Evolutionary conservation across 2,329 filamentous ascomycete species (phyloP).

Genomic region (Emericellopsis atlantica): DNA sequence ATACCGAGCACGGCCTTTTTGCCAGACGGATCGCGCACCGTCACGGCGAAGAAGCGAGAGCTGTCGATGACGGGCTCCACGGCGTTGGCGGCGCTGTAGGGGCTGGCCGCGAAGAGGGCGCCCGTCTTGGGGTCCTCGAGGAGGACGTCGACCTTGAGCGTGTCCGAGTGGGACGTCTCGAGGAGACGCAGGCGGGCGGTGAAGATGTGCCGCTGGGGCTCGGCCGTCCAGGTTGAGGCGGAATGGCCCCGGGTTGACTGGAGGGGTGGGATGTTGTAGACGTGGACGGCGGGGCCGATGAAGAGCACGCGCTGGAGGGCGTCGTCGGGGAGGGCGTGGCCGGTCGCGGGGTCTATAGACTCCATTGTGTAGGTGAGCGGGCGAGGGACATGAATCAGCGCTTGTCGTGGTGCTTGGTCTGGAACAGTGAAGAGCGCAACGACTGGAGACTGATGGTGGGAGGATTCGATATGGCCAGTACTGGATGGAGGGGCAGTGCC

Average conservation of each 20-base stretch:
- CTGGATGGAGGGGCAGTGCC: too few species aligned
- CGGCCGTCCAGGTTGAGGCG: slow-evolving; percentile 64
- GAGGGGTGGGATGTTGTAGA: slow-evolving; percentile 79
- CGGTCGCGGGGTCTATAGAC: slow-evolving; percentile 58
- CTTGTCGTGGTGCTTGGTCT: too few species aligned
- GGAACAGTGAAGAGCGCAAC: too few species aligned
- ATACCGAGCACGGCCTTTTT: slow-evolving; percentile 71
- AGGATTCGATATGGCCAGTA: too few species aligned
- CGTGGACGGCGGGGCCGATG: slow-evolving; percentile 60
- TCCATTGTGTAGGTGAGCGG: slow-evolving; percentile 32
- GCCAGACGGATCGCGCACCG: slow-evolving; percentile 63
- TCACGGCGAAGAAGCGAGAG: slow-evolving; percentile 72
- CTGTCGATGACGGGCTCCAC: slow-evolving; percentile 73
- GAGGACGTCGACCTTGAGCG: slow-evolving; percentile 60
- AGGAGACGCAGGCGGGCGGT: slow-evolving; percentile 69
- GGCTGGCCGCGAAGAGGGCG: slow-evolving; percentile 72
- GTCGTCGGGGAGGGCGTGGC: slow-evolving; percentile 52
- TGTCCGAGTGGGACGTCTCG: slow-evolving; percentile 45
- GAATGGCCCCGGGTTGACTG: slow-evolving; percentile 68
- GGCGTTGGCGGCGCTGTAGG: slow-evolving; percentile 52
- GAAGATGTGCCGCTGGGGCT: slow-evolving; percentile 67
- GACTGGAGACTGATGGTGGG: too few species aligned
- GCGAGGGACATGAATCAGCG: neutral
- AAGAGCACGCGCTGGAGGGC: slow-evolving; percentile 81
- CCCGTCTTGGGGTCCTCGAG: slow-evolving; percentile 65